Evolutionary conservation across 2,329 filamentous ascomycete genomes (phyloP).

Genomic region (Trichoderma polysporum): DNA sequence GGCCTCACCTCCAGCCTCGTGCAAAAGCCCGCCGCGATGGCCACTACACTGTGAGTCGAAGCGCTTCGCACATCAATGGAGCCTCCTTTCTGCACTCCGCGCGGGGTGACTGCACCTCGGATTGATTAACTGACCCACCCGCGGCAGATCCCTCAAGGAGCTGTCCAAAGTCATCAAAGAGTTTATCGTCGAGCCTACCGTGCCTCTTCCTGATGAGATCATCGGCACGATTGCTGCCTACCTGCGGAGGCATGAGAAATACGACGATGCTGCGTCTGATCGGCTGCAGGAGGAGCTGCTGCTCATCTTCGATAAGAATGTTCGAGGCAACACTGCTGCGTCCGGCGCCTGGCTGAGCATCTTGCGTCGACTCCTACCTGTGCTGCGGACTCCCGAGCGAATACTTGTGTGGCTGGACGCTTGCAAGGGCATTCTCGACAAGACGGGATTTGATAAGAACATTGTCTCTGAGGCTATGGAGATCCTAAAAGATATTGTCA

Average conservation of each 20-base stretch:
- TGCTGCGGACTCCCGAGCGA: slow-evolving; percentile 61
- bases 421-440: slow-evolving; percentile 39
- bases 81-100: slow-evolving; percentile 15
- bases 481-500: slow-evolving; percentile 63
- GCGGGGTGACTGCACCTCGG: slow-evolving; percentile 5
- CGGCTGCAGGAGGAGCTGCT: slow-evolving; percentile 72
- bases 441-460: slow-evolving; percentile 60
- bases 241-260: slow-evolving; percentile 63
- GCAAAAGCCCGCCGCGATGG: slow-evolving; percentile 24
- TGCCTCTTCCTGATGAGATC: slow-evolving; percentile 68
- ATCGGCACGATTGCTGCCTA: slow-evolving; percentile 63
- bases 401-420: slow-evolving; percentile 71
- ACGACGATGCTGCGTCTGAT: slow-evolving; percentile 68
- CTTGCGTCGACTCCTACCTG: slow-evolving; percentile 62
- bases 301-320: slow-evolving; percentile 62
- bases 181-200: slow-evolving; percentile 48
- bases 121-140: slow-evolving; percentile 26
- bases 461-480: slow-evolving; percentile 64
- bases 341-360: slow-evolving; percentile 68
- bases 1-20: slow-evolving; percentile 11
- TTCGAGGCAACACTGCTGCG: slow-evolving; percentile 56
- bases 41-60: slow-evolving; percentile 31
- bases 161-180: slow-evolving; percentile 56
- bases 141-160: slow-evolving; percentile 57
- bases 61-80: slow-evolving; percentile 1